Percentiles rank a stretch among this genome's conserved stretches.
phyloP scores from a whole-genome alignment of 2,329 filamentous ascomycete genomes.

The Fusarium falciforme region DNA sequence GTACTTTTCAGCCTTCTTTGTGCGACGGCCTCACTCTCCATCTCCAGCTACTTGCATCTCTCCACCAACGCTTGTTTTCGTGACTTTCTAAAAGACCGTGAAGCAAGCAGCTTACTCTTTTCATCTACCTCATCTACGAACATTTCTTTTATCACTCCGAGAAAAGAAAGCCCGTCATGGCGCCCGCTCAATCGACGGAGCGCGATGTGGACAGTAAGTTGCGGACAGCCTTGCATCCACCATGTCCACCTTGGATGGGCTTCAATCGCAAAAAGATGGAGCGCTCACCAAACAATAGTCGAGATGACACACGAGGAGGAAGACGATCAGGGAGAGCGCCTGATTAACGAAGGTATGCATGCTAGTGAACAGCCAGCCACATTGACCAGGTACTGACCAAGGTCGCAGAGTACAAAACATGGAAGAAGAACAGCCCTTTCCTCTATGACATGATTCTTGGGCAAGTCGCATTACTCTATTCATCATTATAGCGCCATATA shows the following conservation, averaged over 20 bases:
- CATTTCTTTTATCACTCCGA: background rate
- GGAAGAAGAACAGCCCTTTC: constrained; percentile 99
- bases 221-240: constrained; percentile 13
- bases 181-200: constrained; percentile 50
- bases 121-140: background rate
- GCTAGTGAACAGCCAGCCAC: background rate
- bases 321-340: constrained; percentile 80
- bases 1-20: constrained; percentile 46
- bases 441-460: constrained; percentile 98
- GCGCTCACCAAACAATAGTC: constrained; percentile 41
- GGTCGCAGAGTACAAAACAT: constrained; percentile 92
- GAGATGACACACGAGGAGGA: constrained; percentile 72
- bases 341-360: constrained; percentile 86
- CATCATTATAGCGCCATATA: constrained; percentile 2
- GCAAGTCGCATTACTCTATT: constrained; percentile 52
- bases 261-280: background rate
- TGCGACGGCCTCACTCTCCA: constrained; percentile 24
- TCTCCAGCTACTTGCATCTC: constrained; percentile 32
- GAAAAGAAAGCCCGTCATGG: constrained; percentile 42
- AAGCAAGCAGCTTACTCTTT: background rate
- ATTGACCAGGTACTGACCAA: constrained; percentile 24
- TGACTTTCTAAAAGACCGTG: background rate
- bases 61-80: constrained; percentile 14
- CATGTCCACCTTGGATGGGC: background rate
- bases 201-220: constrained; percentile 52